Evolutionary conservation across 768 basidiomycete species (phyloP), one percentile per base, ranked within the genome.

Genomic region (Kwoniella bestiolae): DNA sequence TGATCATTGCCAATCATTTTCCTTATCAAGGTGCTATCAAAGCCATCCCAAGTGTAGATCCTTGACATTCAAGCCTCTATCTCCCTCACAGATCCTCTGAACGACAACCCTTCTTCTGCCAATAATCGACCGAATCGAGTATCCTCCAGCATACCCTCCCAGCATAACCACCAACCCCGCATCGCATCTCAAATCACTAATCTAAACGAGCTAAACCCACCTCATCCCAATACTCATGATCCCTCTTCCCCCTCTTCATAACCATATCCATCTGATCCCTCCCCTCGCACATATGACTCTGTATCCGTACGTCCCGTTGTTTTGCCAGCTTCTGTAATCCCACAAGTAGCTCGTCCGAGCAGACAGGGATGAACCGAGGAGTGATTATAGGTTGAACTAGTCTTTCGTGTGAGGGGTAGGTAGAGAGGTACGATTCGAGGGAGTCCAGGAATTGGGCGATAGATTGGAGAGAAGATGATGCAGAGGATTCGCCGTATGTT

Each of bases 321-420:
- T 79, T 65, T 0, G 88, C 84, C 0, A 94, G 80, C 7, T 83
- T 76, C 3, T 87, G 88, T 0, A 95, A 83, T 8, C 87, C 88
- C 8, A 68, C 66, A 0, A 94, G 84, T 31, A 94, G 83, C 47
- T 85, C 86, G 55, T 90, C 83, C 1, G 91, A 89, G 77, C 92
- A 94, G 0, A 92, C 92, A 1, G 93, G 93, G 2, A 94, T 88
- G 69, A 94, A 95, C 18, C 93, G 87, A 0, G 93, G 93, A 0
- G 93, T 94, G 60, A 95, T 80, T 9, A 94, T 90, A 0, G 93
- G 93, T 62, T 90, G 86, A 3, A 93, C 85, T 8, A 91, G 83
- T 9, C 85, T 84, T 47, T 77, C 73, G 69, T 87, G 84, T 2
- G 74, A 52, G 0, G 85, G 84, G 0, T 87, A 76, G 23, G 80